phyloP scores from a whole-genome alignment of 768 basidiomycete genomes.

The Hygrophorus pudorinus region DNA sequence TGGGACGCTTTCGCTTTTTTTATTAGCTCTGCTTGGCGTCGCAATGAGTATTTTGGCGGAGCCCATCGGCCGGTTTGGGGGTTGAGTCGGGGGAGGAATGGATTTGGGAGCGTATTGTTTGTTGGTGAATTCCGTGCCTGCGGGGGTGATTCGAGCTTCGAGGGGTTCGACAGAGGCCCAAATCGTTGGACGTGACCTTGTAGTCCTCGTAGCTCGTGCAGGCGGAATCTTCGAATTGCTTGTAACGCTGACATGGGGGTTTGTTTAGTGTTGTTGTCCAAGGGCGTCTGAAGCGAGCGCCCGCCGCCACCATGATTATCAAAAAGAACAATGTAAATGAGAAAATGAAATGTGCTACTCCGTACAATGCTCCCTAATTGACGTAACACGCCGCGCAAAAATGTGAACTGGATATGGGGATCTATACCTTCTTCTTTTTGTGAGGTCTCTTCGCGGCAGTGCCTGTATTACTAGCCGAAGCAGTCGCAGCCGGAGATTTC shows the following conservation, averaged over 20 bases:
- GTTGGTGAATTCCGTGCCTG: conserved; percentile 7
- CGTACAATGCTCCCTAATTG: too few species aligned
- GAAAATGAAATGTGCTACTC: too few species aligned
- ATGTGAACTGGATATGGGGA: not conserved
- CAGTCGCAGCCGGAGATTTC: conserved; percentile 52
- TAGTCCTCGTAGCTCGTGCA: conserved; percentile 32
- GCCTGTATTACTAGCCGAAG: conserved; percentile 39
- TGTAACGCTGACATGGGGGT: conserved; percentile 13
- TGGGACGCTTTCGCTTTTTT: conserved; percentile 54
- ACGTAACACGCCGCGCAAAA: too few species aligned
- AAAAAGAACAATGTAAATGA: too few species aligned
- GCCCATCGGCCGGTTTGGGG: conserved; percentile 55
- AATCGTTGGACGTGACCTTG: conserved; percentile 23
- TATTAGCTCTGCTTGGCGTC: conserved; percentile 69
- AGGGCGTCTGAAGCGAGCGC: too few species aligned
- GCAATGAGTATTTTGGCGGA: conserved; percentile 59
- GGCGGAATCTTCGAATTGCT: conserved; percentile 35
- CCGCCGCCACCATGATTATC: too few species aligned
- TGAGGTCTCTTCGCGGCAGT: conserved; percentile 45
- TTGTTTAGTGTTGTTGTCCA: too few species aligned
- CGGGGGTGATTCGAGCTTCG: conserved; percentile 11
- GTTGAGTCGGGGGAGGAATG: conserved; percentile 60
- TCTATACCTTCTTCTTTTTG: conserved; percentile 62
- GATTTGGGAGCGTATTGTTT: conserved; percentile 44
- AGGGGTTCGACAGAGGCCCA: conserved; percentile 25